These are phyloP conservation scores for Discostella stelligeroides DNA, from an alignment of 108 stramenopile species.

Conservation along the genomic window DNA sequence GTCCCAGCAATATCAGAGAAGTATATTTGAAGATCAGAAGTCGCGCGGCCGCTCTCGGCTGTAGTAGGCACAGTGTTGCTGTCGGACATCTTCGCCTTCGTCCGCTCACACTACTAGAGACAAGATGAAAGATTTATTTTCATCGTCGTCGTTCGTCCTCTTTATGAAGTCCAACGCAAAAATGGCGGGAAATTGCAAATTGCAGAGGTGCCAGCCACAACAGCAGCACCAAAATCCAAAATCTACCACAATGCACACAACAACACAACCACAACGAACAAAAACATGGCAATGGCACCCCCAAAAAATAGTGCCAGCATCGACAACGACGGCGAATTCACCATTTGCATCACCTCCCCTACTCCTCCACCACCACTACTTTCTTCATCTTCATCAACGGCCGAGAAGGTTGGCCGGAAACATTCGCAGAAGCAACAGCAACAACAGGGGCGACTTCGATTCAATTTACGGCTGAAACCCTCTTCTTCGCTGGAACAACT, in stretches of 20 bases:
- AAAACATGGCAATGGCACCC: not conserved
- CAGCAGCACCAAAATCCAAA: too few relatives aligned
- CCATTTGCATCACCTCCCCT: slow-evolving; percentile 40
- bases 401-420: slow-evolving; percentile 1
- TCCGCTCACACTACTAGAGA: too few relatives aligned
- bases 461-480: slow-evolving; percentile 33
- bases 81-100: not conserved
- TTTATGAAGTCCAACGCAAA: too few relatives aligned
- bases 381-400: not conserved
- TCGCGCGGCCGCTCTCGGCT: too few relatives aligned
- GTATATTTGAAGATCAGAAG: too few relatives aligned
- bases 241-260: too few relatives aligned
- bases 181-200: not conserved
- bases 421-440: slow-evolving; percentile 2
- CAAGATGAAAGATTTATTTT: too few relatives aligned
- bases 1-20: too few relatives aligned
- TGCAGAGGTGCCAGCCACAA: too few relatives aligned
- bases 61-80: too few relatives aligned
- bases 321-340: slow-evolving; percentile 35
- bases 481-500: slow-evolving; percentile 30
- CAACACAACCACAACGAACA: not conserved
- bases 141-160: too few relatives aligned
- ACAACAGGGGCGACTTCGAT: slow-evolving; percentile 20
- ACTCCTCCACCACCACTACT: slow-evolving; percentile 21
- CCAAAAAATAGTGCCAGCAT: not conserved